Percentiles rank a stretch among this genome's conserved stretches.
phyloP scores from a whole-genome alignment of 805 yeast species.

The Schwanniomyces vanrijiae region DNA sequence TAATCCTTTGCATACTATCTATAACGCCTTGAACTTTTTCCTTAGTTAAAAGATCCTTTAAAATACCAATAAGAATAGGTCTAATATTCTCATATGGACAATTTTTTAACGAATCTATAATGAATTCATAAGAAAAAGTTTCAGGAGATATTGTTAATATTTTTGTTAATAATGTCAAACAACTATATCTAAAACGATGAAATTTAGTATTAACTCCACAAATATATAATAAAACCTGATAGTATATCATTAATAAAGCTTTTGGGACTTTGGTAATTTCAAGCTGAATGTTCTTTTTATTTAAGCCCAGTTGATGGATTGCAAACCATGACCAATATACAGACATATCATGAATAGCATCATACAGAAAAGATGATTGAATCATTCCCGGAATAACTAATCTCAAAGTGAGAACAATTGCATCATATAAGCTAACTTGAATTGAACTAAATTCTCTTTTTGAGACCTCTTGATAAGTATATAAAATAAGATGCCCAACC shows the following conservation, averaged over 20 bases:
- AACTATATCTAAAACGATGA: conserved; percentile 38
- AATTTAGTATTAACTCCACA: conserved; percentile 16
- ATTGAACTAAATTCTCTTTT: conserved; percentile 14
- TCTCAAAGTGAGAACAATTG: conserved; percentile 24
- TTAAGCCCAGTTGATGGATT: conserved; percentile 16
- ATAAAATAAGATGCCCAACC: conserved; percentile 24
- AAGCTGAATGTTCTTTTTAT: conserved; percentile 19
- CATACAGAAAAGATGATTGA: conserved; percentile 18
- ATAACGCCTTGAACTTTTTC: conserved; percentile 12
- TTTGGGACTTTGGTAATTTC: conserved; percentile 33
- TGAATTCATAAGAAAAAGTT: conserved; percentile 54
- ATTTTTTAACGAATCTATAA: conserved; percentile 59
- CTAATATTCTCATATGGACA: conserved; percentile 68
- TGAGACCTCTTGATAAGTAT: conserved; percentile 16
- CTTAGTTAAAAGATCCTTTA: conserved; percentile 63
- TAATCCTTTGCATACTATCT: conserved; percentile 10
- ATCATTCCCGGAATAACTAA: conserved; percentile 36
- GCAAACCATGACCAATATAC: conserved; percentile 42
- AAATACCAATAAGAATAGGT: conserved; percentile 60
- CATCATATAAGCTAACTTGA: conserved; percentile 18
- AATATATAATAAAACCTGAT: conserved; percentile 27
- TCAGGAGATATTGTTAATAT: conserved; percentile 61
- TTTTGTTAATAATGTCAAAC: conserved; percentile 63
- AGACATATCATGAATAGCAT: conserved; percentile 25
- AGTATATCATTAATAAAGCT: conserved; percentile 26